phyloP scores from a whole-genome alignment of 805 yeast species.

The Starmerella vaccinii region DNA sequence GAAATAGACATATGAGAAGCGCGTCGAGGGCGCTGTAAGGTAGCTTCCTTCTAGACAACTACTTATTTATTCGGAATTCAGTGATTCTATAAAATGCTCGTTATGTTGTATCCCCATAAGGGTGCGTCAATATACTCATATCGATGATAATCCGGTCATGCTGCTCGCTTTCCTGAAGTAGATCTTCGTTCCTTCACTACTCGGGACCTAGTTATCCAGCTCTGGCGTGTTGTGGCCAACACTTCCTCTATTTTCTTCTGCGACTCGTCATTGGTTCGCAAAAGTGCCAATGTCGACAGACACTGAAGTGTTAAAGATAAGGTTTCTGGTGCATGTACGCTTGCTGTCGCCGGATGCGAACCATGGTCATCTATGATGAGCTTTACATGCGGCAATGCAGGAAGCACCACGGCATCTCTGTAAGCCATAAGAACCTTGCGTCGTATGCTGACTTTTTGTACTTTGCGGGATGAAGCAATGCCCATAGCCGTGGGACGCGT shows the following conservation, averaged over 20 bases:
- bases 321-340: slow-evolving; percentile 16
- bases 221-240: slow-evolving; percentile 21
- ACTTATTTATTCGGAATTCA: neutral
- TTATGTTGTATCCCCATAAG: too few species aligned
- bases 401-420: slow-evolving; percentile 32
- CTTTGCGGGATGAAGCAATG: slow-evolving; percentile 13
- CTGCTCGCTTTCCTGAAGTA: neutral
- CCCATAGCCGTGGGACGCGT: slow-evolving; percentile 1
- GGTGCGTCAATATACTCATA: too few species aligned
- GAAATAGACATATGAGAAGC: neutral
- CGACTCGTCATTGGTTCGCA: slow-evolving; percentile 44
- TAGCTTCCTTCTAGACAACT: too few species aligned
- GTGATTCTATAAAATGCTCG: too few species aligned
- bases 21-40: too few species aligned
- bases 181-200: neutral
- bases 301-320: slow-evolving; percentile 46
- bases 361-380: slow-evolving; percentile 16
- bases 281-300: slow-evolving; percentile 45
- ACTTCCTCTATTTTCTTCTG: slow-evolving; percentile 52
- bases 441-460: slow-evolving; percentile 22
- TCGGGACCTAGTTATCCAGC: neutral
- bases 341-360: neutral
- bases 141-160: neutral
- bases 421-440: slow-evolving; percentile 29
- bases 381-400: slow-evolving; percentile 27